A percentile compares a stretch with the other conserved stretches of the same genome.
Evolutionary conservation across 208 protist genomes (phyloP).

Genomic region (Trypanosoma caninum): DNA sequence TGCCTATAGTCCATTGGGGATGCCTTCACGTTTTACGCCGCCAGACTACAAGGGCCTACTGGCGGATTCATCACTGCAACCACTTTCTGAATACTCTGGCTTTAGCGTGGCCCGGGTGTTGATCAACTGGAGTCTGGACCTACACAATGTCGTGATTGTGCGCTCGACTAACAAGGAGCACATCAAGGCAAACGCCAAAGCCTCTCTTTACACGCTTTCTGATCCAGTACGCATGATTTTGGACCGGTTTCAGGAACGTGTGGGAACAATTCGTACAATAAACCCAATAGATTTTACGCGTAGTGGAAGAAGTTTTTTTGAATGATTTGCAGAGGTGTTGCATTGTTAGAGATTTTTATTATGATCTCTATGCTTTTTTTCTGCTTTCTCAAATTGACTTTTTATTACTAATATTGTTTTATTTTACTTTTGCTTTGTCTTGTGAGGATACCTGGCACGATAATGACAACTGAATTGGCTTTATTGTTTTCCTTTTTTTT

Average conservation of each 20-base stretch:
- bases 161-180: constrained; percentile 74
- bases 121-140: constrained; percentile 78
- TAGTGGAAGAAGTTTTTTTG: constrained; percentile 59
- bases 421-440: too few relatives aligned
- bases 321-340: neutral
- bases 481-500: neutral
- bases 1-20: constrained; percentile 86
- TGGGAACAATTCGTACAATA: constrained; percentile 56
- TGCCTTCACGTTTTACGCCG: constrained; percentile 61
- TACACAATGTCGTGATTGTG: constrained; percentile 80
- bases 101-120: constrained; percentile 64
- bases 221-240: constrained; percentile 55
- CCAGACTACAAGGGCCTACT: constrained; percentile 50
- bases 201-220: constrained; percentile 55
- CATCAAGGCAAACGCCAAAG: constrained; percentile 84
- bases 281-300: constrained; percentile 67
- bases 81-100: constrained; percentile 58
- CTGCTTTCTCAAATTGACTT: too few relatives aligned
- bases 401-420: too few relatives aligned
- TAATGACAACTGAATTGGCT: neutral
- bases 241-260: constrained; percentile 41
- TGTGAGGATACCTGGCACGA: neutral
- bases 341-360: neutral
- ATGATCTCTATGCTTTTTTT: neutral
- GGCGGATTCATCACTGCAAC: constrained; percentile 36